Evolutionary conservation across 2,329 filamentous ascomycete species (phyloP).

Genomic region (Exophiala lecanii-corni): DNA sequence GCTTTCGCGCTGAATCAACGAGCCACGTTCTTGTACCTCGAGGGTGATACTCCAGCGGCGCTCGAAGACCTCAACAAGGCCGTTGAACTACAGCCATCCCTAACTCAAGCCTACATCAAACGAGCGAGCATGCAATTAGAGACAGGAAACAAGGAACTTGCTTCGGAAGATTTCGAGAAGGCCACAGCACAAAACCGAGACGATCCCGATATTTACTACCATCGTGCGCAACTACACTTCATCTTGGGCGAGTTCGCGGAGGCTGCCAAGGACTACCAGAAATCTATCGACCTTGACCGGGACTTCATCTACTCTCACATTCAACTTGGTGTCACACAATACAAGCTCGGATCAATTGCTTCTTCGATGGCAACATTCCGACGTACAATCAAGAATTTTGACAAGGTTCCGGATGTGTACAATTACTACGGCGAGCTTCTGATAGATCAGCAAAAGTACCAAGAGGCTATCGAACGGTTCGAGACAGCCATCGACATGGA

Average conservation of each 20-base stretch:
- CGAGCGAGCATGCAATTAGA: constrained; percentile 97
- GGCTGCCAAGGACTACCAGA: constrained; percentile 97
- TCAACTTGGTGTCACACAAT: constrained; percentile 96
- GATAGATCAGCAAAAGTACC: constrained; percentile 91
- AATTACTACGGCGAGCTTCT: constrained; percentile 99
- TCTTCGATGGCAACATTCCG: constrained; percentile 99
- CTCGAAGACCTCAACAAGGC: constrained; percentile 85
- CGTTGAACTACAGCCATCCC: constrained; percentile 77
- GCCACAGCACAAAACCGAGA: constrained; percentile 79
- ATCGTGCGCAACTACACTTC: constrained; percentile 96
- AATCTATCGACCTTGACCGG: constrained; percentile 93
- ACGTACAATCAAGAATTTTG: constrained; percentile 96
- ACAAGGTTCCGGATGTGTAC: constrained; percentile 93
- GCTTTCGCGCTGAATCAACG: constrained; percentile 94
- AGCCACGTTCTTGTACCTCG: constrained; percentile 89
- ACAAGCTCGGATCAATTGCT: constrained; percentile 98
- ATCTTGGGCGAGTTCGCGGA: constrained; percentile 91
- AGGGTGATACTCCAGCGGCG: constrained; percentile 79
- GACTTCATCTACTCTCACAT: constrained; percentile 99
- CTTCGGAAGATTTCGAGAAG: constrained; percentile 79
- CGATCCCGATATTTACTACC: constrained; percentile 98
- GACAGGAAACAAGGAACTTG: constrained; percentile 79
- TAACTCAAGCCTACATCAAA: constrained; percentile 98
- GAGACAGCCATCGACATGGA: constrained; percentile 99
- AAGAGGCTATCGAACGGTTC: constrained; percentile 95